Percentiles rank a stretch among this genome's conserved stretches.
These are phyloP conservation scores for Salvia hispanica DNA, from an alignment of 257 asterid genomes.

Conservation along the genomic window DNA sequence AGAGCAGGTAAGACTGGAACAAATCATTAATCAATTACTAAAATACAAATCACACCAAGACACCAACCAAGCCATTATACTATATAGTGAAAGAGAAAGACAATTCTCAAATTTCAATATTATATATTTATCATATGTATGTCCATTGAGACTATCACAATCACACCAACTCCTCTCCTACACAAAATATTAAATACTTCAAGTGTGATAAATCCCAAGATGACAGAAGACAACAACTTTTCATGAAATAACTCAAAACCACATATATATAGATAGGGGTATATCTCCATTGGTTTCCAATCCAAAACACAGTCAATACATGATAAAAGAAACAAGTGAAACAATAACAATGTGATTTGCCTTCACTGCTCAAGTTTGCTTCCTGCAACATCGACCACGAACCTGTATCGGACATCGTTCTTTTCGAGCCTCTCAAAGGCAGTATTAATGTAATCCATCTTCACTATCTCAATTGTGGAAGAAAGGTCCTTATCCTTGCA, in stretches of 20 bases:
- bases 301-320: not conserved
- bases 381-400: constrained; percentile 88
- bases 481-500: constrained; percentile 75
- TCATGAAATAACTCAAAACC: constrained; percentile 9
- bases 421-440: constrained; percentile 89
- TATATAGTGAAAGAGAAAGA: not conserved
- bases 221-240: constrained; percentile 11
- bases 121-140: not conserved
- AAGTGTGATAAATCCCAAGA: constrained; percentile 8
- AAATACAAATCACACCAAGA: constrained; percentile 31
- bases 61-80: constrained; percentile 1
- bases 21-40: no score
- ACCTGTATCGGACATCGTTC: constrained; percentile 88
- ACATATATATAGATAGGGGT: not conserved
- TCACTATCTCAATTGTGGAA: constrained; percentile 78
- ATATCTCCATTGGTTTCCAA: constrained; percentile 17
- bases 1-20: no score
- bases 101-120: no score
- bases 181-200: not conserved
- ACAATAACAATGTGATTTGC: not conserved
- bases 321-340: not conserved
- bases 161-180: constrained; percentile 22
- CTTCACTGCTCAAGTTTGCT: constrained; percentile 62
- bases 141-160: constrained; percentile 26
- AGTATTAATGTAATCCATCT: constrained; percentile 82